These are phyloP conservation scores for Botryotinia globosa DNA, from an alignment of 2,329 filamentous ascomycete genomes.

Conservation along the genomic window DNA sequence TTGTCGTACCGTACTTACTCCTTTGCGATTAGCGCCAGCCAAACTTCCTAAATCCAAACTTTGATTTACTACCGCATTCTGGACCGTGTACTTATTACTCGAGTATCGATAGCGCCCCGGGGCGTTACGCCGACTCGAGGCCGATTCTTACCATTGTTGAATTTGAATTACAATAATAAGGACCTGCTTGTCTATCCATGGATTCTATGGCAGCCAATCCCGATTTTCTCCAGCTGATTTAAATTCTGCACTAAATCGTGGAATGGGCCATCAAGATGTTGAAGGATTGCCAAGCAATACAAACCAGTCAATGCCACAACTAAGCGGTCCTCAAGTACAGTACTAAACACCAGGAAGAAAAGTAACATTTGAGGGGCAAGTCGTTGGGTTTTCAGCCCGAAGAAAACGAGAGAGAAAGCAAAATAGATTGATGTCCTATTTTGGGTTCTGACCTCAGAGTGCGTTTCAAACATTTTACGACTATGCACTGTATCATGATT, in stretches of 20 bases:
- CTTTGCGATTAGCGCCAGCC: neutral
- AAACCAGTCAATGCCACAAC: neutral
- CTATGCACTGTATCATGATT: neutral
- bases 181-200: neutral
- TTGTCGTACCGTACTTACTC: slow-evolving; percentile 4
- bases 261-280: neutral
- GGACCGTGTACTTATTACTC: neutral
- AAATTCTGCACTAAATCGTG: neutral
- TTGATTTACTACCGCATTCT: neutral
- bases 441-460: slow-evolving; percentile 13
- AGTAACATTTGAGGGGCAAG: neutral
- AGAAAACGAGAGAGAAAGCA: neutral
- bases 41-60: neutral
- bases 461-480: neutral
- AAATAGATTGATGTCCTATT: neutral
- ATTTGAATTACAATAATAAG: neutral
- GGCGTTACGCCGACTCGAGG: neutral
- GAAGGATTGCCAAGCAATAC: neutral
- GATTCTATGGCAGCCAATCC: neutral
- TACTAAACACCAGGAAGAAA: neutral
- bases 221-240: neutral
- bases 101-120: neutral
- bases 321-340: neutral
- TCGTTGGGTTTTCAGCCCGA: neutral
- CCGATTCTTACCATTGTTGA: neutral